phyloP scores from a whole-genome alignment of 495 filamentous ascomycete genomes.

The Tuber brumale region DNA sequence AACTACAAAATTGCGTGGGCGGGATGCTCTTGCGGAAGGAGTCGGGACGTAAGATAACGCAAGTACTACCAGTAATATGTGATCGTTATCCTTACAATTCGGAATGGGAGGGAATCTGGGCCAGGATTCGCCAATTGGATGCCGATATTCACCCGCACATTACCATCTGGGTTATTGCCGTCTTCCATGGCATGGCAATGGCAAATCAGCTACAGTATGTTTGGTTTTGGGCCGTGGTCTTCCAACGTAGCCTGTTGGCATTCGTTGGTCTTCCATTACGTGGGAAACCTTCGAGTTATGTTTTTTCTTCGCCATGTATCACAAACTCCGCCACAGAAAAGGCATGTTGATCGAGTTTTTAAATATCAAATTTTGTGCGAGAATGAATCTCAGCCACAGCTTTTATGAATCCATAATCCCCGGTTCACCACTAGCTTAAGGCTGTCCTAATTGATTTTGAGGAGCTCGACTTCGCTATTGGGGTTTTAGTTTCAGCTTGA shows the following conservation, averaged over 20 bases:
- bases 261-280: not conserved
- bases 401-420: not conserved
- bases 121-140: not conserved
- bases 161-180: not conserved
- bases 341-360: not conserved
- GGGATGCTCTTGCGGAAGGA: not conserved
- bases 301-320: not conserved
- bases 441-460: constrained; percentile 40
- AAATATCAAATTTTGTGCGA: not conserved
- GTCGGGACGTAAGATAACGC: not conserved
- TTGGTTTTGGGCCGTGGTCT: not conserved
- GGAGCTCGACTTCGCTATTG: constrained; percentile 45
- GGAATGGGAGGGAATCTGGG: not conserved
- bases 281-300: not conserved
- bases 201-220: not conserved
- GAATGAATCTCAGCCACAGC: not conserved
- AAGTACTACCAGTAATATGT: constrained; percentile 2
- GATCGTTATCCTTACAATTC: not conserved
- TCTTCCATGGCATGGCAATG: not conserved
- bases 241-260: not conserved
- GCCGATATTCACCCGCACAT: not conserved
- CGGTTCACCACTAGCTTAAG: not conserved
- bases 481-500: not conserved
- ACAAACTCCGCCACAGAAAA: not conserved
- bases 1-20: not conserved